Conservation (phyloP, 2,329 filamentous ascomycete species). For the Aspergillus terreus region DNA sequence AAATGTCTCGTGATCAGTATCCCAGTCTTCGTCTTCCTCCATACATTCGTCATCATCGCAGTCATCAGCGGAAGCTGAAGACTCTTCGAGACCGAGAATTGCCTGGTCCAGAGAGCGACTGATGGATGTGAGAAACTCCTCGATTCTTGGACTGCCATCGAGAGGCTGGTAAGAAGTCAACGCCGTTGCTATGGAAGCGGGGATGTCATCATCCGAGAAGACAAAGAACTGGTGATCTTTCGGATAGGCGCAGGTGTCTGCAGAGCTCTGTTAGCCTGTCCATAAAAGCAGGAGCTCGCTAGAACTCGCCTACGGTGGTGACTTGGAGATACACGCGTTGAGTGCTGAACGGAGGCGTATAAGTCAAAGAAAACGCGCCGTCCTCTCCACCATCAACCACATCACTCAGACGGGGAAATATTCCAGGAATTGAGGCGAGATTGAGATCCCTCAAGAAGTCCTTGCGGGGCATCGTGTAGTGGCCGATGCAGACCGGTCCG, state of each 20-base stretch:
- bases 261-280: conserved; percentile 1
- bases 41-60: conserved; percentile 22
- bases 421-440: conserved; percentile 34
- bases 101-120: conserved; percentile 8
- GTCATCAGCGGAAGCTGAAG: conserved; percentile 5
- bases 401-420: conserved; percentile 49
- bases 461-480: conserved; percentile 57
- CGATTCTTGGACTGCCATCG: conserved; percentile 42
- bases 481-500: no score
- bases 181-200: conserved; percentile 17
- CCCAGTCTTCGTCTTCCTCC: conserved; percentile 33
- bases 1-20: conserved; percentile 7
- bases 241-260: conserved; percentile 61
- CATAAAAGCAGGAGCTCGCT: no score
- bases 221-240: conserved; percentile 55
- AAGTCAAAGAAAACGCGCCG: conserved; percentile 66
- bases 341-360: conserved; percentile 30
- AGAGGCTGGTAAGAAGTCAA: conserved; percentile 45
- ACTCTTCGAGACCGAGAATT: conserved; percentile 1
- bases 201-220: conserved; percentile 48
- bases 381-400: conserved; percentile 65
- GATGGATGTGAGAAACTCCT: conserved; percentile 37
- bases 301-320: conserved; percentile 37
- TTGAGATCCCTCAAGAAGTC: conserved; percentile 61
- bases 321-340: conserved; percentile 33